Conservation (phyloP, 2,329 filamentous ascomycete genomes). For the Diplocarpon mali region DNA sequence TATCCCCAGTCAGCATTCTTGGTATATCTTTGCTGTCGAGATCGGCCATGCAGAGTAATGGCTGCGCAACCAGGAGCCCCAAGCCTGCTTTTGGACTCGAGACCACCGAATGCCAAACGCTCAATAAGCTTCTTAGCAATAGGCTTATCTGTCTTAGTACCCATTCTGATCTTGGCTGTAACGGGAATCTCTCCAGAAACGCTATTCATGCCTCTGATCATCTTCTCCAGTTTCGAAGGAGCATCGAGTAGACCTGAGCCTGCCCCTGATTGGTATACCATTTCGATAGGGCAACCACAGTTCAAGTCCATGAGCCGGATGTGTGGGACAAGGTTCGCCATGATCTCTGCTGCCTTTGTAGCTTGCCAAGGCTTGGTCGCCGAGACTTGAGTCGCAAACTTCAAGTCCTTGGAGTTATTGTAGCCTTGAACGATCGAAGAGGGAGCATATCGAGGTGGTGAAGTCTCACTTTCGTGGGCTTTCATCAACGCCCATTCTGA, state of each 20-base stretch:
- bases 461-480: constrained; percentile 73
- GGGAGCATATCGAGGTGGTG: constrained; percentile 54
- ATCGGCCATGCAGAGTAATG: constrained; percentile 90
- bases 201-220: constrained; percentile 89
- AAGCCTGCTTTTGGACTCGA: constrained; percentile 56
- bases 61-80: constrained; percentile 81
- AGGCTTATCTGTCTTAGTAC: constrained; percentile 68
- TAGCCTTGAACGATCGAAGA: constrained; percentile 59
- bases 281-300: constrained; percentile 93
- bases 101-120: constrained; percentile 68
- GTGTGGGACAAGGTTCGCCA: constrained; percentile 67
- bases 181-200: constrained; percentile 87
- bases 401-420: constrained; percentile 71
- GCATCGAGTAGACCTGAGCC: constrained; percentile 88
- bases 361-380: constrained; percentile 87
- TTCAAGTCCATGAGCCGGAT: constrained; percentile 90
- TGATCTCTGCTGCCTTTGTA: constrained; percentile 74
- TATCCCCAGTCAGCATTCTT: constrained; percentile 89
- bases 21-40: constrained; percentile 88
- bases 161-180: constrained; percentile 89
- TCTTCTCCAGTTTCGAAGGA: constrained; percentile 81
- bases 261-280: constrained; percentile 78
- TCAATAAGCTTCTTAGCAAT: constrained; percentile 74
- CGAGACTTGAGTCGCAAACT: constrained; percentile 86
- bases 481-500: constrained; percentile 93